A percentile compares a stretch with the other conserved stretches of the same genome.
Conservation (phyloP, 768 basidiomycete genomes). For the Tulasnella sp. region DNA sequence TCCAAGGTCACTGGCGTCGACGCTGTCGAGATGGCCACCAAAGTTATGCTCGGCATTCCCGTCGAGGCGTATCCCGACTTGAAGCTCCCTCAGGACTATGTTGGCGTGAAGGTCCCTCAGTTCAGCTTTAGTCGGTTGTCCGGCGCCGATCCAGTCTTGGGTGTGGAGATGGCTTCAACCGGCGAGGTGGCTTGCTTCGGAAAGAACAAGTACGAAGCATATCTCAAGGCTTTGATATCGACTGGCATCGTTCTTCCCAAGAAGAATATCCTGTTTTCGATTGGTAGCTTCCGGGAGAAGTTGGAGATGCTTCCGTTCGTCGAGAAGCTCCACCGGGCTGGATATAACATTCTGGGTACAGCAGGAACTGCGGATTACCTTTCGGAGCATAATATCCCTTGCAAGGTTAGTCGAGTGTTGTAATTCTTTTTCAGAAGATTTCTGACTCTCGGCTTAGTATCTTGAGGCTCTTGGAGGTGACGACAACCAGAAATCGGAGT, state of each 20-base stretch:
- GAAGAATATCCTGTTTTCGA: conserved; percentile 96
- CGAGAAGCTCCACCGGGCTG: conserved; percentile 89
- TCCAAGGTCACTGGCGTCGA: conserved; percentile 98
- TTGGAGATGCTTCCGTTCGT: conserved; percentile 93
- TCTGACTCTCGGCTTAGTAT: conserved; percentile 55
- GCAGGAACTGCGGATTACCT: conserved; percentile 98
- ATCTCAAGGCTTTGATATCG: conserved; percentile 94
- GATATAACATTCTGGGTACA: conserved; percentile 96
- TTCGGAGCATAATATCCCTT: conserved; percentile 93
- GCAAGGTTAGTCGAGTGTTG: conserved; percentile 73
- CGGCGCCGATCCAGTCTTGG: conserved; percentile 95
- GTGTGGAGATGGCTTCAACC: conserved; percentile 99
- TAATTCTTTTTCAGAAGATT: neutral
- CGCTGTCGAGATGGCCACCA: conserved; percentile 98
- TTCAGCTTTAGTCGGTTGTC: conserved; percentile 97
- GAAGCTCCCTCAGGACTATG: conserved; percentile 88
- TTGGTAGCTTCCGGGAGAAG: conserved; percentile 97
- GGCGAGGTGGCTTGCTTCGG: conserved; percentile 99
- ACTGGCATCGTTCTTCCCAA: conserved; percentile 93
- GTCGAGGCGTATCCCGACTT: conserved; percentile 89
- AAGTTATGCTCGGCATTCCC: conserved; percentile 92
- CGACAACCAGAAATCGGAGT: conserved; percentile 91
- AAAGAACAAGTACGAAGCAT: conserved; percentile 96
- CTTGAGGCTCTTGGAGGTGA: conserved; percentile 71
- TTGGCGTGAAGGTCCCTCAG: conserved; percentile 99